Evolutionary conservation across 129 eudicot genomes (phyloP).

Genomic region (Saposhnikovia divaricata): DNA sequence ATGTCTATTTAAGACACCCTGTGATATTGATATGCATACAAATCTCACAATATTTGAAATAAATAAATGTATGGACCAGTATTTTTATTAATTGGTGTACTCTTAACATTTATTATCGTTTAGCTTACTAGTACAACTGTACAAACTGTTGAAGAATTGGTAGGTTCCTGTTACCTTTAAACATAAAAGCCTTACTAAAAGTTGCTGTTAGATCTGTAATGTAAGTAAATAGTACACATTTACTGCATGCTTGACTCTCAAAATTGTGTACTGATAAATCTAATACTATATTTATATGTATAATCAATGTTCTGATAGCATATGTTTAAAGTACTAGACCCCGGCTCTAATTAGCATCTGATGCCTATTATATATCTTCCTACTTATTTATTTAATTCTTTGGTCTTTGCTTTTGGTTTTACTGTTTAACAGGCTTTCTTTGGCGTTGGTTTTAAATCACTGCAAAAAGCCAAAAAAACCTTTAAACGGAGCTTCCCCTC

Average conservation of each 20-base stretch:
- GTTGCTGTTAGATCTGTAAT: not conserved
- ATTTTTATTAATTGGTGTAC: no score
- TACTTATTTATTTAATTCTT: no score
- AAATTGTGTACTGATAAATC: not conserved
- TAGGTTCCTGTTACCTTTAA: not conserved
- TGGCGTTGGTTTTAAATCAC: conserved; percentile 34
- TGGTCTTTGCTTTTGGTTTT: not conserved
- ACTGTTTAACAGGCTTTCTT: conserved; percentile 19
- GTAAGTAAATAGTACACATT: not conserved
- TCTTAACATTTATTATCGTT: no score
- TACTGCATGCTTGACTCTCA: not conserved
- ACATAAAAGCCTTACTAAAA: not conserved
- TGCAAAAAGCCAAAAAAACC: conserved; percentile 16
- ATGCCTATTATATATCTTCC: not conserved
- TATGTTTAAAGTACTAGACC: not conserved
- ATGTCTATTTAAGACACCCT: no score
- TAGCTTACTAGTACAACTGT: not conserved
- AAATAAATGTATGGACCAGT: no score
- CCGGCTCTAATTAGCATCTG: not conserved
- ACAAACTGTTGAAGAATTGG: not conserved
- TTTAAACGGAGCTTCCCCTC: conserved; percentile 7
- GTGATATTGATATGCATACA: no score
- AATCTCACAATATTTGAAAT: no score
- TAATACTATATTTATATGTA: not conserved
- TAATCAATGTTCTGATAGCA: not conserved